Percentiles rank a stretch among this genome's conserved stretches.
These are phyloP conservation scores for Stropharia rugosoannulata DNA, from an alignment of 768 basidiomycete species.

Conservation along the genomic window DNA sequence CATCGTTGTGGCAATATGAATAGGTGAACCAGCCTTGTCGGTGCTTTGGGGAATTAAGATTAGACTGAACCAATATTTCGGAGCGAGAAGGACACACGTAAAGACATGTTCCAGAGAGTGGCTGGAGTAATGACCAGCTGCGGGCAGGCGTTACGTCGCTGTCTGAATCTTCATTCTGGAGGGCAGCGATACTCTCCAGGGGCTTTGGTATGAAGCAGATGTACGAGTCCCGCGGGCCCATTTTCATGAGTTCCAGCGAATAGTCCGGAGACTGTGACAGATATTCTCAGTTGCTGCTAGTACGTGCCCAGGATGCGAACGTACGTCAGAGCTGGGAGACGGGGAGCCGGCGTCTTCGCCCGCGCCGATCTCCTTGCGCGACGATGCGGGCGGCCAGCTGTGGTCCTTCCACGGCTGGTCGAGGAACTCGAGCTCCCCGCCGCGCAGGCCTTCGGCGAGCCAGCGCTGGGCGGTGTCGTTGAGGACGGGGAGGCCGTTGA, in stretches of 20 bases:
- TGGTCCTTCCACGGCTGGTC: constrained; percentile 57
- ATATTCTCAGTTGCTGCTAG: constrained; percentile 3
- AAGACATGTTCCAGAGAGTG: constrained; percentile 77
- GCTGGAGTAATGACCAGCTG: constrained; percentile 82
- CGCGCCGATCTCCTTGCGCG: constrained; percentile 61
- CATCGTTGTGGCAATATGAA: constrained; percentile 91
- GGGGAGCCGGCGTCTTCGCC: constrained; percentile 29
- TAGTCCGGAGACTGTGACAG: constrained; percentile 28
- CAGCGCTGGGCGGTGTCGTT: constrained; percentile 75
- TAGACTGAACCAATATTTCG: constrained; percentile 23
- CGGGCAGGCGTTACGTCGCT: constrained; percentile 66
- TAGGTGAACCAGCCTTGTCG: constrained; percentile 97
- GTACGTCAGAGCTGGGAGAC: constrained; percentile 35
- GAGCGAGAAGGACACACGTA: constrained; percentile 59
- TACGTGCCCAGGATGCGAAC: constrained; percentile 16
- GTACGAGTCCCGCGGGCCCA: constrained; percentile 69
- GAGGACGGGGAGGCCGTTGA: constrained; percentile 73
- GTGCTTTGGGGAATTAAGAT: constrained; percentile 50
- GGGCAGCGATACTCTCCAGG: constrained; percentile 41
- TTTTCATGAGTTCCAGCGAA: constrained; percentile 72
- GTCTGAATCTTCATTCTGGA: constrained; percentile 51
- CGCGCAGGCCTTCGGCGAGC: constrained; percentile 69
- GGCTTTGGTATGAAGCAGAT: constrained; percentile 78
- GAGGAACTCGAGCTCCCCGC: constrained; percentile 78
- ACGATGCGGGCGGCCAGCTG: constrained; percentile 32